Base-by-base conservation (phyloP, 495 filamentous ascomycete genomes). In the Gamarada debralockiae region DNA sequence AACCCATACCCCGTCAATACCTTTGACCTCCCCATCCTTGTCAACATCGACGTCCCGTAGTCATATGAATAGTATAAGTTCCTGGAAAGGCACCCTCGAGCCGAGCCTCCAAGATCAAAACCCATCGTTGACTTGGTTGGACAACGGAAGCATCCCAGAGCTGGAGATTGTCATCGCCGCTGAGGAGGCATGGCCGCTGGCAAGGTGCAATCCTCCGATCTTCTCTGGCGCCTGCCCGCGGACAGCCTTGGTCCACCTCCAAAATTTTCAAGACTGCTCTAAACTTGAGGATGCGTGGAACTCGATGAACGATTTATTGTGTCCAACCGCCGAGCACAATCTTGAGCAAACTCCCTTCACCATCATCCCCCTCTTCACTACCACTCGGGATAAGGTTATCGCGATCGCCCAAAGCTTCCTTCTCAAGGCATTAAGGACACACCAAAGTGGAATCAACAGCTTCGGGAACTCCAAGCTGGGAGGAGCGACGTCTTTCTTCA, bases 321-420 rank as follows among this genome's bases (percentile, higher is more conserved):
- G 6, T 4, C 36, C 33, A 62, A 71, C 33, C 53, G 27, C 27
- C 4, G 63, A 33, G 59, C 60, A 6, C 59, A 70, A 42, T 60
- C 65, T 65, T 56, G 69, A 27, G 57, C 58, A 8, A 52, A 63
- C 27, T 64, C 72, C 20, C 67, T 66, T 5, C 40, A 23, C 17
- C 40, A 43, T 43, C 21, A 72, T 76, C 20, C 70, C 74, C 8
- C 62, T 84, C 24, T 68, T 66, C 3, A 61, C 75, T 12, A 65
- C 68, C 22, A 78, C 79, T 29, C 72, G 81, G n/a, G 81, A 85
- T 60, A 80, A 76, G 65, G 73, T 85, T 47, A 73, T 83, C 14
- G 81, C 79, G 36, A 82, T 83, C 42, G 82, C 81, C 8, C 81
- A 84, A 53, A 75, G 67, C 55, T 85, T 83, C 61, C 68, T 85